Conservation (phyloP, 2,329 filamentous ascomycete genomes). For the Talaromyces sp. region DNA sequence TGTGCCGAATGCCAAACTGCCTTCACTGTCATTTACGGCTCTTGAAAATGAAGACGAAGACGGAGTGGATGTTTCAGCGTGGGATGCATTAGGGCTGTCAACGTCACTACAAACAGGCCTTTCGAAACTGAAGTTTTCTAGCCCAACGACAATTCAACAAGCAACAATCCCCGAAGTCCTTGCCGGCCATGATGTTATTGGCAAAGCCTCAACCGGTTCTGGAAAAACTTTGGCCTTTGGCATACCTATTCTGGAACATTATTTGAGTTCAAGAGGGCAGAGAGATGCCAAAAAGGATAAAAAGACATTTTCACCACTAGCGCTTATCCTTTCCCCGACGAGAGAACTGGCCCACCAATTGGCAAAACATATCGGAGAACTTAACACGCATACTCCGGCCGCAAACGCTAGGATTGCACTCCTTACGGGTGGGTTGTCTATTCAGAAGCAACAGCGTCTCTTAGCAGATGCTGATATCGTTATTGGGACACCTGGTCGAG, state of each 20-base stretch:
- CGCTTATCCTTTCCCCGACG: constrained; percentile 83
- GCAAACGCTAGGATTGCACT: constrained; percentile 63
- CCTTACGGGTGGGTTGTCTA: constrained; percentile 83
- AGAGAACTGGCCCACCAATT: constrained; percentile 92
- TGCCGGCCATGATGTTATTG: constrained; percentile 82
- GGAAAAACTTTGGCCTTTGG: constrained; percentile 95
- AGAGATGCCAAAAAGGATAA: constrained; percentile 25
- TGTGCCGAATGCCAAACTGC: constrained; percentile 26
- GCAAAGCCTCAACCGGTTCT: constrained; percentile 92
- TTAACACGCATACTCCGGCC: constrained; percentile 64
- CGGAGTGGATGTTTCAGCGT: constrained; percentile 67
- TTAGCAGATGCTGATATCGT: constrained; percentile 82
- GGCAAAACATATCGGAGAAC: constrained; percentile 69
- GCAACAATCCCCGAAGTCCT: constrained; percentile 76
- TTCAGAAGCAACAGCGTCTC: constrained; percentile 91
- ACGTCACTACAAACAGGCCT: constrained; percentile 66
- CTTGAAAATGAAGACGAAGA: constrained; percentile 43
- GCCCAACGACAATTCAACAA: constrained; percentile 76
- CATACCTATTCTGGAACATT: constrained; percentile 85
- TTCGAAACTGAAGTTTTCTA: constrained; percentile 70
- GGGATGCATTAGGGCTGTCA: constrained; percentile 70
- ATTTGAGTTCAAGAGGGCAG: constrained; percentile 50
- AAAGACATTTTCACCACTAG: constrained; percentile 51
- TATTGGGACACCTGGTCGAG: constrained; percentile 82
- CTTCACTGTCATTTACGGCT: constrained; percentile 31